Conservation (phyloP, 805 yeast species). For the Metschnikowia hibisci region DNA sequence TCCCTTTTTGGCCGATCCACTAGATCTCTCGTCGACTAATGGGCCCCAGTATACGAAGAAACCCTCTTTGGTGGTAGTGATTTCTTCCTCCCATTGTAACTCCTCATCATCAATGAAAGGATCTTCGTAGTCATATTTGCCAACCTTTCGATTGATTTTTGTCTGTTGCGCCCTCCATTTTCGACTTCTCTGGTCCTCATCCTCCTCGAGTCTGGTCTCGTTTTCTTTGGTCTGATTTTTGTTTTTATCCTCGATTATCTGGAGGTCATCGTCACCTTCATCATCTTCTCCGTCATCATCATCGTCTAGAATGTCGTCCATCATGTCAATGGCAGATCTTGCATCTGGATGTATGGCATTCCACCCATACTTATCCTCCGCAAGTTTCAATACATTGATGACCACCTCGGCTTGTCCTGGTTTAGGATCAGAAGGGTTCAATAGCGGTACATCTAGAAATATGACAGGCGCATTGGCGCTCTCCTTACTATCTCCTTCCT, state of each 20-base stretch:
- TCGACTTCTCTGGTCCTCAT: slow-evolving; percentile 41
- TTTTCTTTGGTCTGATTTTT: slow-evolving; percentile 18
- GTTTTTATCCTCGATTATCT: slow-evolving; percentile 16
- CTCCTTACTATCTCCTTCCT: slow-evolving; percentile 12
- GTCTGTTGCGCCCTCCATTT: slow-evolving; percentile 43
- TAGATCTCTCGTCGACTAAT: slow-evolving; percentile 51
- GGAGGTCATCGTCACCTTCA: slow-evolving; percentile 43
- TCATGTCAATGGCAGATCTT: slow-evolving; percentile 49
- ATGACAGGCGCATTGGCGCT: slow-evolving; percentile 41
- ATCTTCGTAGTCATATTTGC: slow-evolving; percentile 87
- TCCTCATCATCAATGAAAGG: slow-evolving; percentile 97
- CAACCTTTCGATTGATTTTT: slow-evolving; percentile 66
- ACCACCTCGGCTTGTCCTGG: slow-evolving; percentile 63
- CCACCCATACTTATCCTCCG: slow-evolving; percentile 86
- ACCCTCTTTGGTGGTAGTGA: slow-evolving; percentile 90
- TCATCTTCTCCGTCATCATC: slow-evolving; percentile 45
- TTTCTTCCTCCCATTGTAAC: slow-evolving; percentile 86
- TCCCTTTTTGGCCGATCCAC: slow-evolving; percentile 23
- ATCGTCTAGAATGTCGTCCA: slow-evolving; percentile 49
- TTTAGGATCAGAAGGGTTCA: slow-evolving; percentile 42
- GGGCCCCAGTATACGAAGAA: slow-evolving; percentile 96
- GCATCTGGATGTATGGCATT: slow-evolving; percentile 65
- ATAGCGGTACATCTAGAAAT: slow-evolving; percentile 52
- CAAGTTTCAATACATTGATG: slow-evolving; percentile 65
- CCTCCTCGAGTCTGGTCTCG: slow-evolving; percentile 33